Evolutionary conservation across 805 yeast genomes (phyloP), one percentile per base, ranked within the genome.

Genomic region (Saccharomycopsis fermentans): DNA sequence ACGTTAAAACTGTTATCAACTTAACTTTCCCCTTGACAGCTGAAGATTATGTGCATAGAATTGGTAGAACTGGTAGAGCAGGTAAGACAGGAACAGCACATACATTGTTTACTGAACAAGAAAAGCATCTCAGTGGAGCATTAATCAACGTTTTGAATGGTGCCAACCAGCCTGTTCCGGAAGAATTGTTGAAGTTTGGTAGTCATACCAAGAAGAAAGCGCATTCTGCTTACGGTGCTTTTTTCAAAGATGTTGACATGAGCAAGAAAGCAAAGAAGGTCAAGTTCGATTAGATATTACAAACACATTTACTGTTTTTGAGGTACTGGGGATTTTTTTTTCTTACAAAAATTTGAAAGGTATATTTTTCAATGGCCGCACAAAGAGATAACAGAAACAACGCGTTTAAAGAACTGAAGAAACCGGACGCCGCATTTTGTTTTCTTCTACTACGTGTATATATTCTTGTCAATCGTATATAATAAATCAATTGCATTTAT

Each of bases 21-120:
- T 78, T 92, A 71, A 91, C 97, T 6, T 92, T 92, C 83, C 99
- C 99, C 53, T 79, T 91, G 66, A 91, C 97, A 0, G 94, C 89
- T 11, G 98, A 92, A 73, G 97, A 92, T 73, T 92, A 92, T 68
- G 97, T 92, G 39, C 98, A 92, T 71, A 82, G 98, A 74, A 92
- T 92, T 65, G 98, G 98, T 62, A 87, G 98, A 78, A 92, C 98
- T 8, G 98, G 97, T 62, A 84, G 98, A 75, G 99, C 98, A 16
- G 98, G 98, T 47, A 88, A 86, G 72, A 79, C 90, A 1, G 99
- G 99, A 69, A 82, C 83, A 63, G 96, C 99, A 16, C 95, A 91
- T 70, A 92, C 99, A 1, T 77, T 94, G 52, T 94, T 94, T 76
- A 94, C 99, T 6, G 97, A 91, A 64, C 94, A 90, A 68, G 98